Evolutionary conservation across 1,284 basidiomycete species (phyloP).

Genomic region (Rhizopogon hawkerae): DNA sequence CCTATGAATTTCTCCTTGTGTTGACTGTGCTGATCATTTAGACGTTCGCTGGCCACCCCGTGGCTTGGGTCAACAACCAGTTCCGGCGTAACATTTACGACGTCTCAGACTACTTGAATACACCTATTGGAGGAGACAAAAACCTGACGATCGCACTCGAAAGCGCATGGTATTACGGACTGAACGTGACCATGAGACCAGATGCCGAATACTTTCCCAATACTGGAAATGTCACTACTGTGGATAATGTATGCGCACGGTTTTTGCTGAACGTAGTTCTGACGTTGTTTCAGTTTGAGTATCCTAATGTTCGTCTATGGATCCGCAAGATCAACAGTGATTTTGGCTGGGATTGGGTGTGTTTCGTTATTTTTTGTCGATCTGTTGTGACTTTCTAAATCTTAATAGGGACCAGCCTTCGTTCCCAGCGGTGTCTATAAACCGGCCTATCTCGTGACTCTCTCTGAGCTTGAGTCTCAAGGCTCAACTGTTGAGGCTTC

Average conservation of each 20-base stretch:
- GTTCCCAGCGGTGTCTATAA: conserved; percentile 49
- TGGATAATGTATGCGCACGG: conserved; percentile 9
- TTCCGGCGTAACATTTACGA: conserved; percentile 51
- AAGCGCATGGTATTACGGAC: conserved; percentile 44
- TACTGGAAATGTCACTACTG: conserved; percentile 5
- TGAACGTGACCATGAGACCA: conserved; percentile 42
- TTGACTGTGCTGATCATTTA: conserved; percentile 14
- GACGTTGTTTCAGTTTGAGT: conserved; percentile 36
- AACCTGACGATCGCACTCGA: conserved; percentile 47
- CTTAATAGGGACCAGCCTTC: conserved; percentile 46
- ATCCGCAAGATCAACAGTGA: conserved; percentile 48
- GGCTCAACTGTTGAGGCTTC: conserved; percentile 14
- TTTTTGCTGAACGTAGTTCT: neutral
- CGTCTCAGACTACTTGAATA: conserved; percentile 34
- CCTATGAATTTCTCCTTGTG: neutral
- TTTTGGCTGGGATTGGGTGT: conserved; percentile 55
- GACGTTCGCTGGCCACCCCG: conserved; percentile 42
- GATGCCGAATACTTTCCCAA: conserved; percentile 37
- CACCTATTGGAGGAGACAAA: conserved; percentile 23
- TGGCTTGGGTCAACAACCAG: conserved; percentile 52
- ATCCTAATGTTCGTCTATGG: conserved; percentile 40
- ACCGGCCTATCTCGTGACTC: conserved; percentile 41
- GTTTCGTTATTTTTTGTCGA: conserved; percentile 4
- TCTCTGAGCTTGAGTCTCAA: conserved; percentile 22
- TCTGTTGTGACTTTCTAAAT: neutral